Conservation (phyloP, 164 flowering plant genomes). For the Nelumbo lutea region DNA sequence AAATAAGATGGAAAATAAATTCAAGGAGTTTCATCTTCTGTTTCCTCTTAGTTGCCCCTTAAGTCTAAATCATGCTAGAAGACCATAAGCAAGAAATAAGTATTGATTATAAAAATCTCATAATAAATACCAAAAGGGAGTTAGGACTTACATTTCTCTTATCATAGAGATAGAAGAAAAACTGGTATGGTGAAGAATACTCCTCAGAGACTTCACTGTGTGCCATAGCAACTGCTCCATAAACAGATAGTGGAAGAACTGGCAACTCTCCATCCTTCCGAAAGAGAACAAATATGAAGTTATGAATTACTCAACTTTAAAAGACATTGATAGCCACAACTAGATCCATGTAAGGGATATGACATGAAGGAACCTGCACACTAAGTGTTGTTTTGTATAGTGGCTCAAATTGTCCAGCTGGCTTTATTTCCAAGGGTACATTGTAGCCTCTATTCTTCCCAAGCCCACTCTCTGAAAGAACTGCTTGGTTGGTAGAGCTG, state of each 20-base stretch:
- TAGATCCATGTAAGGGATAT: background rate
- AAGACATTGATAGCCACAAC: background rate
- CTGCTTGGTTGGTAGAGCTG: slow-evolving; percentile 56
- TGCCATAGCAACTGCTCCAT: slow-evolving; percentile 97
- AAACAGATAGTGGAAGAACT: slow-evolving; percentile 88
- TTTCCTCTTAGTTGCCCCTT: background rate
- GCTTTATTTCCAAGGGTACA: slow-evolving; percentile 84
- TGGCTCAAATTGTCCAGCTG: slow-evolving; percentile 98
- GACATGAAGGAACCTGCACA: slow-evolving; percentile 52
- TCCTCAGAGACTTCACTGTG: slow-evolving; percentile 80
- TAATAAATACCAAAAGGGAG: too few species aligned
- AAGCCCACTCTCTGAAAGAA: slow-evolving; percentile 56
- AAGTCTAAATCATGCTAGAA: too few species aligned
- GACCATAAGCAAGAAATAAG: too few species aligned
- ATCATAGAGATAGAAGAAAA: slow-evolving; percentile 90
- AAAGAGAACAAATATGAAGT: background rate
- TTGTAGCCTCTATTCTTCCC: slow-evolving; percentile 43
- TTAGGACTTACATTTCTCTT: slow-evolving; percentile 91
- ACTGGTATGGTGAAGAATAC: slow-evolving; percentile 77
- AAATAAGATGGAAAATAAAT: too few species aligned
- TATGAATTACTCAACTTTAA: too few species aligned
- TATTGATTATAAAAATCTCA: too few species aligned
- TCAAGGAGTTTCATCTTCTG: too few species aligned
- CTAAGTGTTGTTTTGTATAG: slow-evolving; percentile 68
- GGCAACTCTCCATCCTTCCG: slow-evolving; percentile 92